Base-by-base conservation (phyloP, 2,329 filamentous ascomycete genomes). In the Geosmithia flava region DNA sequence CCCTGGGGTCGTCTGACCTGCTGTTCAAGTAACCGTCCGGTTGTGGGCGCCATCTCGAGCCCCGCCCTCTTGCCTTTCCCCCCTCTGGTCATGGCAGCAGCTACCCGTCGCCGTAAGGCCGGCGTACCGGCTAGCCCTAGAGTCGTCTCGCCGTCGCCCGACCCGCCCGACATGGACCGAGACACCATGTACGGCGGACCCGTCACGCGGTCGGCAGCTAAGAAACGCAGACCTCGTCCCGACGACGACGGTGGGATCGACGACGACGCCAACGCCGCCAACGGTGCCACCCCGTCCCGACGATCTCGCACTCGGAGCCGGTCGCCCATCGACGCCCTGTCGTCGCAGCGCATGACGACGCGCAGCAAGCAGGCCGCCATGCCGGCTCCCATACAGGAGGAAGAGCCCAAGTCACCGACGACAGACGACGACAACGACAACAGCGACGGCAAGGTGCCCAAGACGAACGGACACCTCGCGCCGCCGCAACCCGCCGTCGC, bases 61-160 rank as follows among this genome's bases (percentile, higher is more conserved):
- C 70, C 80, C 50, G 68, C 71, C 41, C 73, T 86, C 2, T 80
- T 81, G 44, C 75, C 77, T 40, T 84, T 84, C 51, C 65, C 68
- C 8, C 68, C 66, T 62, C 59, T 62, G 10, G n/a, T 20, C 40
- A 20, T 20, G n/a, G 40, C 40, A 10, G 40, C 40, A 19, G 37
- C 77, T 49, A 30, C 46, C 13, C 61, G 70, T 29, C 71, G 68
- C 50, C 63, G 66, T 47, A 70, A 76, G 51, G 64, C 64, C 53
- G 69, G 72, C 55, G 71, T 93, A 50, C 89, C 90, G 49, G 76
- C 77, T 49, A 93, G 85, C 49, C 89, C 89, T 58, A 83, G 88
- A 59, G 86, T 96, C 56, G 94, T 93, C 56, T 94, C 88, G 13
- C 89, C 90, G 41, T 93, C 88, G 48, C 89, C 90, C 41, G 83